Evolutionary conservation across 352 stramenopile genomes (phyloP), one percentile per base, ranked within the genome.

Genomic region (Phytophthora podocarpi): DNA sequence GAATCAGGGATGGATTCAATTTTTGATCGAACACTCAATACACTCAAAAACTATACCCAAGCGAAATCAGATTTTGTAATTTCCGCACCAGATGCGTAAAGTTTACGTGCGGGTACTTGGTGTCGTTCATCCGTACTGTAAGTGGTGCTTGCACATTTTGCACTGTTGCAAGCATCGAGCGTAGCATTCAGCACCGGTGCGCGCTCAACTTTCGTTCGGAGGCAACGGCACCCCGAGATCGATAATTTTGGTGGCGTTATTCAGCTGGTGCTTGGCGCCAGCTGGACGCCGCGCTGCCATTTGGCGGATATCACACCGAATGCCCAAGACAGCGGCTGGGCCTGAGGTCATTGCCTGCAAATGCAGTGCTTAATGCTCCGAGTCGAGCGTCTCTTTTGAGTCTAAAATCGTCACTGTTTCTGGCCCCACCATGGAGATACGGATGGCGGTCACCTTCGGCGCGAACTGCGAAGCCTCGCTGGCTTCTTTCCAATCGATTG

Each of bases 281-380:
- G 31, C 40, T 66, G 47, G 37, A 59, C 40, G 24, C 31, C 49
- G 15, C 18, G 15, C 6, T 6, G 30, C 58, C 58, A 66, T 42
- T 66, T 66, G 48, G 49, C 48, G 48, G 16, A 13, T 47, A 59
- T 47, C 40, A 60, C 49, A 61, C 48, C 58, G 49, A 66, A 48
- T 56, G 32, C 32, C 32, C n/a, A n/a, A n/a, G n/a, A n/a, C n/a
- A n/a, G n/a, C n/a, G n/a, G n/a, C n/a, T n/a, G n/a, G n/a, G n/a
- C n/a, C n/a, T n/a, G n/a, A n/a, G n/a, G n/a, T n/a, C n/a, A n/a
- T n/a, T n/a, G n/a, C n/a, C n/a, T n/a, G n/a, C n/a, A n/a, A n/a
- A 13, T n/a, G 37, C 2, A 28, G 13, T 2, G 16, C 43, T 26
- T 27, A 2, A 15, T 18, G n/a, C n/a, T 20, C 41, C n/a, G 10